Evolutionary conservation across 1,139 yeast genomes (phyloP).

Genomic region (Candida sp.): DNA sequence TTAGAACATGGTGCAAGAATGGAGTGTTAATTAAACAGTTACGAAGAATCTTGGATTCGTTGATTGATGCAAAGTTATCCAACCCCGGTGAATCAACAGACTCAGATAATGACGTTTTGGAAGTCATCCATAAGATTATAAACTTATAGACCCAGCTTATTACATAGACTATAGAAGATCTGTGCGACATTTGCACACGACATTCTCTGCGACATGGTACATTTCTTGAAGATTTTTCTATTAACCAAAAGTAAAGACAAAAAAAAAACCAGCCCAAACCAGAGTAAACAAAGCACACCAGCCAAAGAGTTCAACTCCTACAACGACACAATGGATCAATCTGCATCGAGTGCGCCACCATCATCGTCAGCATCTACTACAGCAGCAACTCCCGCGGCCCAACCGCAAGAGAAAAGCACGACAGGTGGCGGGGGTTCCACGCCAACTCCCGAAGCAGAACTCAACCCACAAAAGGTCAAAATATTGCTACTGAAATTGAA

Average conservation of each 20-base stretch:
- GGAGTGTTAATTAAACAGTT: conserved; percentile 83
- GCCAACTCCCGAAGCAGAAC: conserved; percentile 17
- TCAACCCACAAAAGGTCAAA: conserved; percentile 16
- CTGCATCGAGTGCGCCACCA: background rate
- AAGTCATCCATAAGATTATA: conserved; percentile 19
- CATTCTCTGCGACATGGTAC: background rate
- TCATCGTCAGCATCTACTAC: background rate
- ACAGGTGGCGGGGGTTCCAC: conserved; percentile 5
- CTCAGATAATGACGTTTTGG: conserved; percentile 17
- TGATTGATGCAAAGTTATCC: conserved; percentile 58
- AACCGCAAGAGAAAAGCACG: background rate
- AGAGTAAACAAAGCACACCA: background rate
- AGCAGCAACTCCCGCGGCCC: background rate
- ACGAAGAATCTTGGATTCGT: conserved; percentile 65
- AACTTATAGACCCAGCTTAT: conserved; percentile 4
- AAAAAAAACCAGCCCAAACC: background rate
- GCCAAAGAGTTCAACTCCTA: background rate
- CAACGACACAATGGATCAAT: conserved; percentile 2
- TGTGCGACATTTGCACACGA: background rate
- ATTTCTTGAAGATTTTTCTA: background rate
- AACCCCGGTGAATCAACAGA: conserved; percentile 21
- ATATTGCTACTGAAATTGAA: conserved; percentile 37
- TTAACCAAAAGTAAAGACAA: background rate
- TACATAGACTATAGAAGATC: background rate
- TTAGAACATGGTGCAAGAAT: conserved; percentile 92